phyloP scores from a whole-genome alignment of 2,329 filamentous ascomycete genomes.

The Neofusicoccum ribis region DNA sequence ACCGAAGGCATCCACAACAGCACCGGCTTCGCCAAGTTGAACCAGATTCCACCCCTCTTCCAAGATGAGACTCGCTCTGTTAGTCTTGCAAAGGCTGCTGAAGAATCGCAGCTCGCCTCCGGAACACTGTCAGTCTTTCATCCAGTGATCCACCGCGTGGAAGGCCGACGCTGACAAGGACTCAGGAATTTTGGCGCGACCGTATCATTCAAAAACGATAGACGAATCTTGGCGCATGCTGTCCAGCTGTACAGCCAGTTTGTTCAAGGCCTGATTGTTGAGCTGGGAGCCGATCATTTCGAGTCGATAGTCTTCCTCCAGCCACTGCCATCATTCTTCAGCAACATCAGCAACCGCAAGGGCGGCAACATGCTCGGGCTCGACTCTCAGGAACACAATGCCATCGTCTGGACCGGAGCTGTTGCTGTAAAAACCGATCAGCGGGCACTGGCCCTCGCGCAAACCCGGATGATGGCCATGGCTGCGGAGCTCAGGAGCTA shows the following conservation, averaged over 20 bases:
- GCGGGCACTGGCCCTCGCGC: not conserved
- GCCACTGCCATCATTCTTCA: constrained; percentile 21
- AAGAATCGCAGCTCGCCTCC: constrained; percentile 21
- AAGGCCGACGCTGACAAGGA: not conserved
- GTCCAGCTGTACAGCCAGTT: constrained; percentile 43
- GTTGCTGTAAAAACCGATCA: not conserved
- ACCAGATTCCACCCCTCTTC: constrained; percentile 28
- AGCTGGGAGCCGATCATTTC: constrained; percentile 26
- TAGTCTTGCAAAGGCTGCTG: constrained; percentile 28
- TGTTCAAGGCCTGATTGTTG: constrained; percentile 25
- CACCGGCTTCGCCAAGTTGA: constrained; percentile 27
- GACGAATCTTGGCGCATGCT: constrained; percentile 39
- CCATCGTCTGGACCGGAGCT: not conserved
- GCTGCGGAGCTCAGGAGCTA: not conserved
- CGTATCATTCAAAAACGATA: constrained; percentile 34
- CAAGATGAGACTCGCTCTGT: constrained; percentile 22
- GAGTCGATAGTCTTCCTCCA: constrained; percentile 23
- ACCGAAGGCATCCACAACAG: constrained; percentile 20
- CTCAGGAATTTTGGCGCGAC: constrained; percentile 24
- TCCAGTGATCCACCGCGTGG: not conserved
- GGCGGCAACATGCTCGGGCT: constrained; percentile 25
- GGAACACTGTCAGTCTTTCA: not conserved
- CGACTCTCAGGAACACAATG: constrained; percentile 22
- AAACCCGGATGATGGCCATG: not conserved
- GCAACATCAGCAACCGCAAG: not conserved